phyloP scores from a whole-genome alignment of 805 yeast genomes.

The Kregervanrija pseudodelftensis region DNA sequence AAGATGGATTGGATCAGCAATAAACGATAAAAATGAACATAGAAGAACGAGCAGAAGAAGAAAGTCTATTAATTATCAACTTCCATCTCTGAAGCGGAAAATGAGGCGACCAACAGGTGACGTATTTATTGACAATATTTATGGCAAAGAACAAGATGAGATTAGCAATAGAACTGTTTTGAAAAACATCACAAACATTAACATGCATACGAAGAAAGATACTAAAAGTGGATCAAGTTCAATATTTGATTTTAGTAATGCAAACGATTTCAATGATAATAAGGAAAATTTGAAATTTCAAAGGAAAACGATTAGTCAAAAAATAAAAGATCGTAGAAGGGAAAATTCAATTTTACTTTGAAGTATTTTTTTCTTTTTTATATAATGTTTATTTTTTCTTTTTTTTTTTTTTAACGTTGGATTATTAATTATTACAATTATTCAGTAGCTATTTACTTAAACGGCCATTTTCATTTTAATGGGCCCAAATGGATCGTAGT shows the following conservation, averaged over 20 bases:
- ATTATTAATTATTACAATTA: neutral
- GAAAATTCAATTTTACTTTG: too few species aligned
- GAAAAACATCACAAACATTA: conserved; percentile 6
- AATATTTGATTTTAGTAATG: too few species aligned
- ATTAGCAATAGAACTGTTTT: conserved; percentile 1
- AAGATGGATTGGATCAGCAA: conserved; percentile 22
- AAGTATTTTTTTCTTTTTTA: too few species aligned
- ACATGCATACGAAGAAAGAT: neutral
- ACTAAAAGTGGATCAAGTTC: neutral
- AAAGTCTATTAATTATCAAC: conserved; percentile 55
- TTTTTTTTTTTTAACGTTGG: neutral
- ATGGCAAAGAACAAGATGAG: conserved; percentile 9
- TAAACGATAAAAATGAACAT: conserved; percentile 7
- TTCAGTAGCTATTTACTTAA: conserved; percentile 26
- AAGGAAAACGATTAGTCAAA: neutral
- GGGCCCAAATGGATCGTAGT: conserved; percentile 73
- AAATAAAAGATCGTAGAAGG: too few species aligned
- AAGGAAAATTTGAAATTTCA: neutral
- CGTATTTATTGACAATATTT: conserved; percentile 1
- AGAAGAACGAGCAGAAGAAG: conserved; percentile 34
- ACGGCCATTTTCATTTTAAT: conserved; percentile 98
- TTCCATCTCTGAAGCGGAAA: conserved; percentile 61
- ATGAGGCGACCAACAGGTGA: conserved; percentile 60
- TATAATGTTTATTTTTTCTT: too few species aligned
- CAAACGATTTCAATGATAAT: too few species aligned